These are phyloP conservation scores for Globisporangium camurandrum DNA, from an alignment of 352 stramenopile species.

Conservation along the genomic window DNA sequence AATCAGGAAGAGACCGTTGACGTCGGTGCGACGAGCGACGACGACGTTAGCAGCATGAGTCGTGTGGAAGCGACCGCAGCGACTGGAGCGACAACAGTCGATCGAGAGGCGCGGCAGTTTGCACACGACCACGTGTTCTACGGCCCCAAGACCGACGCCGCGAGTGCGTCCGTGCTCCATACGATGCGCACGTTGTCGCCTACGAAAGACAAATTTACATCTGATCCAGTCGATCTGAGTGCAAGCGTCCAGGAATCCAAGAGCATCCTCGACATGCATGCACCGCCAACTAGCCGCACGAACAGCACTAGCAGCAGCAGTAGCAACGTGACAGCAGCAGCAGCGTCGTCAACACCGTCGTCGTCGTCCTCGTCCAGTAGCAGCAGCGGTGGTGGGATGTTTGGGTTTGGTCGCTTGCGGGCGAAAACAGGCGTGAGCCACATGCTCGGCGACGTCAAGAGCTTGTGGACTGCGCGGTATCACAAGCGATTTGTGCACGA, in stretches of 20 bases:
- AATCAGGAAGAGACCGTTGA: slow-evolving; percentile 56
- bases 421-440: slow-evolving; percentile 32
- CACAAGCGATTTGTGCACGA: slow-evolving; percentile 69
- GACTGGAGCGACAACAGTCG: neutral
- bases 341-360: slow-evolving; percentile 11
- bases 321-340: neutral
- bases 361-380: slow-evolving; percentile 9
- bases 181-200: slow-evolving; percentile 21
- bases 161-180: slow-evolving; percentile 55
- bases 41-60: slow-evolving; percentile 2
- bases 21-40: slow-evolving; percentile 20
- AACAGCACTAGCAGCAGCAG: neutral
- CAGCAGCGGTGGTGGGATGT: slow-evolving; percentile 21
- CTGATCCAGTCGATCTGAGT: slow-evolving; percentile 52
- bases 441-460: slow-evolving; percentile 64
- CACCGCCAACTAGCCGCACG: neutral
- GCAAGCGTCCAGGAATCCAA: slow-evolving; percentile 48
- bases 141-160: slow-evolving; percentile 49
- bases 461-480: slow-evolving; percentile 30
- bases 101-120: slow-evolving; percentile 15
- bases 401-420: slow-evolving; percentile 43
- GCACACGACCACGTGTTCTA: slow-evolving; percentile 60
- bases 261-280: slow-evolving; percentile 33
- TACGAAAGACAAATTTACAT: slow-evolving; percentile 44
- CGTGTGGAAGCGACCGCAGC: neutral